These are phyloP conservation scores for Colletotrichum filicis DNA, from an alignment of 2,329 filamentous ascomycete species.

Conservation along the genomic window DNA sequence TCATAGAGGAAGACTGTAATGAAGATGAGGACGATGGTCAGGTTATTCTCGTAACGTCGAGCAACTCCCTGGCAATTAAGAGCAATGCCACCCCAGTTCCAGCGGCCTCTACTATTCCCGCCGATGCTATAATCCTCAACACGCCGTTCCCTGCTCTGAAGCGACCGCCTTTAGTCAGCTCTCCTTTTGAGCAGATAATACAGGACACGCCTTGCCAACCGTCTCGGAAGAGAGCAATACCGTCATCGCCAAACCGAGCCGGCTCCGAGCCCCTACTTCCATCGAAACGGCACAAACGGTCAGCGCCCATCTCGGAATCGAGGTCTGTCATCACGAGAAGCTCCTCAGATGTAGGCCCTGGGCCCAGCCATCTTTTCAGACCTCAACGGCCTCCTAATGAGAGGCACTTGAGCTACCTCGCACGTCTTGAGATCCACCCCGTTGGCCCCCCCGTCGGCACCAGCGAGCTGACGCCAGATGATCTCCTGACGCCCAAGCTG, in stretches of 20 bases:
- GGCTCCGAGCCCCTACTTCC: constrained; percentile 47
- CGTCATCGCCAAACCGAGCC: constrained; percentile 34
- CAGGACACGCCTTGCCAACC: constrained; percentile 26
- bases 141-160: constrained; percentile 29
- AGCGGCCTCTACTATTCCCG: constrained; percentile 27
- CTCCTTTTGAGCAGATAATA: constrained; percentile 15
- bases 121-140: constrained; percentile 29
- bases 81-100: neutral
- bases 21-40: constrained; percentile 19
- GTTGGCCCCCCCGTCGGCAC: constrained; percentile 63
- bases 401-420: constrained; percentile 38
- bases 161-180: neutral
- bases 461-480: constrained; percentile 52
- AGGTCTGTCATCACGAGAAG: constrained; percentile 43
- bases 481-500: constrained; percentile 68
- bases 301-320: constrained; percentile 26
- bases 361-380: constrained; percentile 36
- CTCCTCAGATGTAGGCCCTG: constrained; percentile 46
- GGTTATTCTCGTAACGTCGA: constrained; percentile 49
- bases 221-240: constrained; percentile 5
- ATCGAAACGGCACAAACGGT: constrained; percentile 40
- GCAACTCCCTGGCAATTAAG: constrained; percentile 39
- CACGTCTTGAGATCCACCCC: constrained; percentile 61
- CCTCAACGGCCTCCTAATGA: constrained; percentile 32
- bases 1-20: neutral